Base-by-base conservation (phyloP, 2,329 filamentous ascomycete genomes). In the Aspergillus spinulosporus region DNA sequence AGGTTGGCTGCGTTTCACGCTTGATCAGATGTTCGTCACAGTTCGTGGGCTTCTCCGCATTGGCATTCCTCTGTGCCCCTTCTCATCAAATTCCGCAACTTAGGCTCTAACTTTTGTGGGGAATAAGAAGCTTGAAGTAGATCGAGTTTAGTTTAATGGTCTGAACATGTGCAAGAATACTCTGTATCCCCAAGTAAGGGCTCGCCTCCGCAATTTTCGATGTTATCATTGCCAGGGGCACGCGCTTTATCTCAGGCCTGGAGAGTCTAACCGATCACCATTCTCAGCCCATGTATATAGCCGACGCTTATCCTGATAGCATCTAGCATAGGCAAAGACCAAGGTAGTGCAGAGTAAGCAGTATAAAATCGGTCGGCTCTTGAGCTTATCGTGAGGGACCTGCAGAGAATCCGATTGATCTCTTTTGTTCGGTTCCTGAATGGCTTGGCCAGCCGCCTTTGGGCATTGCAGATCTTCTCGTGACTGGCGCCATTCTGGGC, bases 401-500 rank as follows among this genome's bases (percentile, higher is more conserved):
- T 45, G 28, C 28, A 45, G 26, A 45, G 47, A 44, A 44, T 52
- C 43, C 29, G 47, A 53, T 54, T 40, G 42, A 48, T 47, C 34
- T 36, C 52, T 36, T 36, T n/a, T 36, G 29, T 47, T 40, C 40
- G 3, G 36, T 43, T 28, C 28, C 29, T 36, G 34, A 47, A 34
- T 7, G 50, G 34, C 50, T 40, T 47, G 42, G 50, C 50, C 50
- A 29, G 50, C 42, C 39, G 50, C 34, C 50, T 46, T 39, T 47
- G 34, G 50, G 46, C 32, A 46, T 40, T 47, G 50, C 50, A 46
- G 50, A 53, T 53, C 50, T 21, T 53, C 50, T 53, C 50, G 50
- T 53, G 50, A 53, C 50, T 53, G 50, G 50, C 50, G 50, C 50
- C 50, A 47, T 47, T 47, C 21, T 32, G 31, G 37, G 31, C 50